These are phyloP conservation scores for Penicillium nucicola DNA, from an alignment of 495 filamentous ascomycete species.

Conservation along the genomic window DNA sequence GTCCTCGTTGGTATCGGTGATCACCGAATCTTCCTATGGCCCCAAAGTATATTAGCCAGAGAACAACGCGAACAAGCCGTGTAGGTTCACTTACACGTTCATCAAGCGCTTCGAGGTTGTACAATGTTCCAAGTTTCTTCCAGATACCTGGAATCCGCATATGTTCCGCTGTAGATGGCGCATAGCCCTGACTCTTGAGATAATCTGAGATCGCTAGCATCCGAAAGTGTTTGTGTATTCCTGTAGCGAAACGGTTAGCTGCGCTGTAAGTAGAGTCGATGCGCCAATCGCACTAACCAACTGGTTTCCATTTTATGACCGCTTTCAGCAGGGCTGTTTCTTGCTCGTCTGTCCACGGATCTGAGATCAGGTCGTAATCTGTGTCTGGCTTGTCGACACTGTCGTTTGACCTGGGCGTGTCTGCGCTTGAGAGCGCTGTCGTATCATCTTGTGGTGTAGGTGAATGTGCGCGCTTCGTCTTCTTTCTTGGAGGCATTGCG, in stretches of 20 bases:
- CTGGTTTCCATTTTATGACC: constrained; percentile 89
- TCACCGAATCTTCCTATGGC: constrained; percentile 47
- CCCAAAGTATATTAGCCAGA: not conserved
- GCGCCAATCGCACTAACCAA: constrained; percentile 54
- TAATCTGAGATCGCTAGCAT: constrained; percentile 87
- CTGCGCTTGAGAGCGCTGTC: constrained; percentile 29
- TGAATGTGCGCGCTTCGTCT: constrained; percentile 35
- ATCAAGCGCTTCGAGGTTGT: constrained; percentile 85
- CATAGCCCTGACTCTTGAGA: constrained; percentile 82
- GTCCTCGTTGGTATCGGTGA: constrained; percentile 60
- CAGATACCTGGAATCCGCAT: constrained; percentile 88
- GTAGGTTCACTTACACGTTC: constrained; percentile 58
- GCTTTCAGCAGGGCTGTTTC: constrained; percentile 88
- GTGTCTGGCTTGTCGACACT: constrained; percentile 29
- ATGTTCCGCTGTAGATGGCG: constrained; percentile 62
- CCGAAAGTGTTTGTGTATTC: constrained; percentile 96
- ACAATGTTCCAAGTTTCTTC: constrained; percentile 78
- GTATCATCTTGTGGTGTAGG: constrained; percentile 38
- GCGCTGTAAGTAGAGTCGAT: not conserved
- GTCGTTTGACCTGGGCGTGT: constrained; percentile 32
- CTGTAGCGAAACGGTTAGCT: constrained; percentile 38
- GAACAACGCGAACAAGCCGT: not conserved
- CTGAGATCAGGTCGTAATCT: constrained; percentile 51
- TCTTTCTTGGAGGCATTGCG: constrained; percentile 76
- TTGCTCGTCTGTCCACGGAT: constrained; percentile 94